Percentiles rank a stretch among this genome's conserved stretches.
These are phyloP conservation scores for Chrysanthemum seticuspe DNA, from an alignment of 129 eudicot species.

Conservation along the genomic window DNA sequence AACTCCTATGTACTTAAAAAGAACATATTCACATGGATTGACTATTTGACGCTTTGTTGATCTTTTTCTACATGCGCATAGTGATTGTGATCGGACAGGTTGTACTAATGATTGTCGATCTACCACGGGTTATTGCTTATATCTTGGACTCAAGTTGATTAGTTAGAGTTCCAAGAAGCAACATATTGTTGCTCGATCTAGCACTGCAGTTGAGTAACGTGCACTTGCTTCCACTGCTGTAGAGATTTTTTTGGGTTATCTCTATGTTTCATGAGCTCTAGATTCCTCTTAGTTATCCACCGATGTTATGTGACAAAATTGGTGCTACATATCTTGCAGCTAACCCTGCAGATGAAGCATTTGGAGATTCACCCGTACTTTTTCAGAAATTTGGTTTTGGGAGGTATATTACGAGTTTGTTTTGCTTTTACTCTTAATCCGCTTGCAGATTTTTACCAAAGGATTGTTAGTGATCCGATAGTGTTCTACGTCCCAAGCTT, in stretches of 20 bases:
- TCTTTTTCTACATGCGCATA: background rate
- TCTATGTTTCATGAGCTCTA: background rate
- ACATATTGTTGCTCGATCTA: background rate
- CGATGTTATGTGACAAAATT: background rate
- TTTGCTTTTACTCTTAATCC: background rate
- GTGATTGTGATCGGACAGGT: background rate
- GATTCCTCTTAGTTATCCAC: background rate
- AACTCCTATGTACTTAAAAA: background rate
- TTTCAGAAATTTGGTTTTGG: background rate
- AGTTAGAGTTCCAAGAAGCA: background rate
- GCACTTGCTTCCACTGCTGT: background rate
- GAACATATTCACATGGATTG: background rate
- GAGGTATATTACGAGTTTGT: background rate
- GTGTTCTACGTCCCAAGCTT: background rate
- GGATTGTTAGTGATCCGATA: background rate
- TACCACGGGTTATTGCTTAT: background rate
- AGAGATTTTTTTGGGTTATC: background rate
- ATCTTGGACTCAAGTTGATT: background rate
- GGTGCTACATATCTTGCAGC: background rate
- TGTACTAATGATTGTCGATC: background rate
- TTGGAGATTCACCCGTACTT: background rate
- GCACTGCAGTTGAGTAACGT: background rate
- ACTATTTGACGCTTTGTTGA: background rate
- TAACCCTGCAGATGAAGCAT: background rate
- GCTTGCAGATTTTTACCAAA: background rate